Base-by-base conservation (phyloP, 805 yeast genomes). In the Metschnikowia lachancei region DNA sequence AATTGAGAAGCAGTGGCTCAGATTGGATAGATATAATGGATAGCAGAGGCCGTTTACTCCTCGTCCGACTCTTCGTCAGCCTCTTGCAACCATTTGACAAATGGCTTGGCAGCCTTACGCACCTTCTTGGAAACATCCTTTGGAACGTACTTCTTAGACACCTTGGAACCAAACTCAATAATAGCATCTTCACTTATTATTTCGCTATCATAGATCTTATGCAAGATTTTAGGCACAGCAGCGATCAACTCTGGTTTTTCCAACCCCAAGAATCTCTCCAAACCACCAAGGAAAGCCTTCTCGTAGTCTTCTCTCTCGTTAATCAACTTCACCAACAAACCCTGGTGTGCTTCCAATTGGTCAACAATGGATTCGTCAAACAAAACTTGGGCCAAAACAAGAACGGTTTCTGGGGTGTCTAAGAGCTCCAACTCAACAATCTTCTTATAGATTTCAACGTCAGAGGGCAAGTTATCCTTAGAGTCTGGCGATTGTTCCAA, bases 71-170 rank as follows among this genome's bases (percentile, higher is more conserved):
- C 92, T 64, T 82, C 85, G 57, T 89, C 97, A 50, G 99, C 98
- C 67, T 87, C 91, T 63, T 89, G 84, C 56, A 94, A 80, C 99
- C 99, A 94, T 56, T 85, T 82, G 54, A 94, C 74, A 72, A 94
- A 94, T 26, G 98, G 96, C 71, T 90, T 91, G 51, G 97, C 97
- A 38, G 97, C 94, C 70, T 83, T 87, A 70, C 97, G 87, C 42
- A 91, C 96, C 78, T 87, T 92, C 75, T 92, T 92, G 43, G 95
- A 85, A 29, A 82, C 77, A 39, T 89, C 95, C 74, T 92, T 94
- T 51, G 95, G 87, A 50, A 94, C 97, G 61, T 84, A 94, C 69
- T 90, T 91, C 76, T 90, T 90, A 43, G 96, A 86, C 40, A 87
- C 91, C 69, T 82, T 90, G 43, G 92, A 79, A 61, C 97, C 97